These are phyloP conservation scores for Dianthus caryophyllus DNA, from an alignment of 148 eudicot species.

Conservation along the genomic window DNA sequence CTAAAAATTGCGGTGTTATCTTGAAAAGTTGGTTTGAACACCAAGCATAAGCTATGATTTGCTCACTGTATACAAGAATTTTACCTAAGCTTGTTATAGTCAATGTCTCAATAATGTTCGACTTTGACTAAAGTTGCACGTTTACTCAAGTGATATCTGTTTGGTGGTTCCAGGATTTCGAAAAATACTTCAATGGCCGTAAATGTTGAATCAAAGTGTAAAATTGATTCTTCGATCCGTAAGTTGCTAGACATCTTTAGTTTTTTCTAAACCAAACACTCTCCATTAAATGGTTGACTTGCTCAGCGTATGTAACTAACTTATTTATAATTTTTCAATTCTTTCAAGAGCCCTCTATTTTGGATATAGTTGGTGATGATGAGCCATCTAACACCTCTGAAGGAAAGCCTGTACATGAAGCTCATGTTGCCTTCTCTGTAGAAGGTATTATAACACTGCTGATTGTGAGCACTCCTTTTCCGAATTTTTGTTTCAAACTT, in stretches of 20 bases:
- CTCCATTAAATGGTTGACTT: background rate
- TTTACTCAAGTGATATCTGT: constrained; percentile 20
- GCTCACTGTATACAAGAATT: background rate
- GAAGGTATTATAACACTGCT: constrained; percentile 41
- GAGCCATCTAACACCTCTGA: constrained; percentile 37
- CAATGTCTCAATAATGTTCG: background rate
- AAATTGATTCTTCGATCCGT: constrained; percentile 36
- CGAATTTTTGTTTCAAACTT: background rate
- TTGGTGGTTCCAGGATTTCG: constrained; percentile 26
- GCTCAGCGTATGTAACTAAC: constrained; percentile 10
- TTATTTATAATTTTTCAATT: background rate
- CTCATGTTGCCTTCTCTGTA: constrained; percentile 76
- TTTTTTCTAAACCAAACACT: constrained; percentile 7
- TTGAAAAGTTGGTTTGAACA: background rate
- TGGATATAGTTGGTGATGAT: constrained; percentile 73
- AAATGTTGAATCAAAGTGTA: constrained; percentile 25
- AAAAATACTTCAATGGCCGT: constrained; percentile 22
- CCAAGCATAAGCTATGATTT: background rate
- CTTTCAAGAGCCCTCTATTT: constrained; percentile 52
- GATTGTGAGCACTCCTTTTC: background rate
- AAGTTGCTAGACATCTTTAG: constrained; percentile 23
- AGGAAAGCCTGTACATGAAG: constrained; percentile 40
- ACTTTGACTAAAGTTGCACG: constrained; percentile 2
- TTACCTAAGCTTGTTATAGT: background rate
- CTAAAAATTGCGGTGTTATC: background rate